Evolutionary conservation across 495 filamentous ascomycete genomes (phyloP).

Genomic region (Tuber brumale): DNA sequence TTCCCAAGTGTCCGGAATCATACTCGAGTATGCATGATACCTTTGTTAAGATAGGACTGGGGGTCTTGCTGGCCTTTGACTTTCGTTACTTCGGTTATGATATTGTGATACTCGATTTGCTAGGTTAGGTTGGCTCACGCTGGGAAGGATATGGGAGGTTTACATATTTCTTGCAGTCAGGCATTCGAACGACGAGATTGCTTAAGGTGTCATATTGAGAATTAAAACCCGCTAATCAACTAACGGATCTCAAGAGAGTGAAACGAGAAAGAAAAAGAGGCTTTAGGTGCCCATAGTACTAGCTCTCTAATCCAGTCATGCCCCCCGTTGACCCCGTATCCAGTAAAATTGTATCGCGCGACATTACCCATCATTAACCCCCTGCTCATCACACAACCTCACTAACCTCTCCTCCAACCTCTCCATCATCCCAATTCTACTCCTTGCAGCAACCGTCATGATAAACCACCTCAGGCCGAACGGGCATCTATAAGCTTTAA

Average conservation of each 20-base stretch:
- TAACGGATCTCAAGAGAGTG: not conserved
- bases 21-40: not conserved
- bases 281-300: not conserved
- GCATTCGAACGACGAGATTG: not conserved
- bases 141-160: not conserved
- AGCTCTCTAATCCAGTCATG: not conserved
- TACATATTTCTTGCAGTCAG: not conserved
- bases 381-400: not conserved
- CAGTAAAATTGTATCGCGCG: not conserved
- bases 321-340: not conserved
- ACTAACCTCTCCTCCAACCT: not conserved
- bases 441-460: conserved; percentile 6
- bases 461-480: conserved; percentile 20
- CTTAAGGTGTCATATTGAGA: not conserved
- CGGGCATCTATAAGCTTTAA: conserved; percentile 6
- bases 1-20: no score
- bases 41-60: not conserved
- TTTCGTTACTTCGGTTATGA: not conserved
- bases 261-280: not conserved
- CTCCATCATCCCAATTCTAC: not conserved
- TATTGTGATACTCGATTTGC: not conserved
- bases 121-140: not conserved
- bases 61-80: not conserved
- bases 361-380: not conserved
- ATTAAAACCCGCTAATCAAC: not conserved